Evolutionary conservation across 495 filamentous ascomycete species (phyloP).

Genomic region (Lophiotrema nucula): DNA sequence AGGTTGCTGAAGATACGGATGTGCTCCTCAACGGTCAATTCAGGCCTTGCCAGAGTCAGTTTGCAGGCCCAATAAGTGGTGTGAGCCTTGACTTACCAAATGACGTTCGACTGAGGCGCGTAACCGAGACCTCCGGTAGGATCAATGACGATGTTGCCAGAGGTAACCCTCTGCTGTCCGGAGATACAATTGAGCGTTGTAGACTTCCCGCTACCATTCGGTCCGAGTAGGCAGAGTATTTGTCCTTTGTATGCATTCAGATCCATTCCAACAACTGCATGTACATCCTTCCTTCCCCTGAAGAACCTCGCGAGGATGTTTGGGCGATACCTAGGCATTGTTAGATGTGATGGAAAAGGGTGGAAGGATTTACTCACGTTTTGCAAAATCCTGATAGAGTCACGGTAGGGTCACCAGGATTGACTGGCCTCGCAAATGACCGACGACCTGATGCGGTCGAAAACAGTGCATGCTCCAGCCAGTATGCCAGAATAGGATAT

Average conservation of each 20-base stretch:
- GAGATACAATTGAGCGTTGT: slow-evolving; percentile 71
- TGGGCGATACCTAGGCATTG: not conserved
- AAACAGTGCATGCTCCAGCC: slow-evolving; percentile 70
- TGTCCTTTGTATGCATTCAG: slow-evolving; percentile 68
- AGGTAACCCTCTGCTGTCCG: slow-evolving; percentile 68
- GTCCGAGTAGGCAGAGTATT: slow-evolving; percentile 77
- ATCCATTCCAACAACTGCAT: slow-evolving; percentile 44
- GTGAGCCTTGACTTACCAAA: slow-evolving; percentile 13
- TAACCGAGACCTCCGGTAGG: slow-evolving; percentile 73
- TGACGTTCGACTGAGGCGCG: slow-evolving; percentile 56
- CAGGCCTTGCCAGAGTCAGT: slow-evolving; percentile 2
- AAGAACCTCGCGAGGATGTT: not conserved
- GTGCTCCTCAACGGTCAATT: slow-evolving; percentile 79
- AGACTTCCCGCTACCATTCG: slow-evolving; percentile 83
- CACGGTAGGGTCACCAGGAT: slow-evolving; percentile 41
- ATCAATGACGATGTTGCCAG: slow-evolving; percentile 68
- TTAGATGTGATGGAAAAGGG: not conserved
- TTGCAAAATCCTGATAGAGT: slow-evolving; percentile 70
- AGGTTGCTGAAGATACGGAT: slow-evolving; percentile 75
- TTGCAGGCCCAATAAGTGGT: no score
- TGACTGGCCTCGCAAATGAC: slow-evolving; percentile 43
- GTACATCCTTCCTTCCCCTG: slow-evolving; percentile 1
- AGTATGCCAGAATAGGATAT: slow-evolving; percentile 67
- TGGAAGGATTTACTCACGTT: slow-evolving; percentile 50
- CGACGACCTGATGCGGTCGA: slow-evolving; percentile 64